Base-by-base conservation (phyloP, 2,329 filamentous ascomycete species). In the Xylaria sp. region DNA sequence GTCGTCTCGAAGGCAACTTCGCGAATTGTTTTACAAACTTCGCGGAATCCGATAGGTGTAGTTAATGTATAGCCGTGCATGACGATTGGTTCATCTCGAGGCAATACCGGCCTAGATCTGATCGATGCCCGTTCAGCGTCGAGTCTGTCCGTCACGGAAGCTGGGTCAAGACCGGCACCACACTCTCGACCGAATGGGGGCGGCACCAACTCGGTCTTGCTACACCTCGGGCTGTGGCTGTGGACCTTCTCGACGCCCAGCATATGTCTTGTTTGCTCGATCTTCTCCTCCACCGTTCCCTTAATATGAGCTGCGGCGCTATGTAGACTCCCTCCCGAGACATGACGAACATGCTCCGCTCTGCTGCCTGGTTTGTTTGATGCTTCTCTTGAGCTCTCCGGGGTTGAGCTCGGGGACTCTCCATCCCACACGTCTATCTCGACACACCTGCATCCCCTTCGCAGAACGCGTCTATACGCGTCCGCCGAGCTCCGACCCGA, bases 401-500 rank as follows among this genome's bases (percentile, higher is more conserved):
- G 60, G 19, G 60, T 71, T 17, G 76, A 70, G 57, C 67, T 63
- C 59, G 66, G 50, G 6, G 69, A 63, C 43, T 82, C 76, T 11
- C 91, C 90, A 71, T 97, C 90, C 90, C 92, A 96, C 2, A 97
- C 91, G 67, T 97, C 93, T 50, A 97, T 94, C 71, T 97, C 92
- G 43, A 97, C 91, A 67, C 92, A 97, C 57, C 92, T 86, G 67
- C 92, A 96, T 44, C 90, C 90, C 47, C 85, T 82, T 34, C 83
- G 78, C 11, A 97, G 83, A 11, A 89, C 88, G 82, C 90, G 64
- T 37, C 47, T 49, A 73, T 97, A 97, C 11, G 88, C 85, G 52
- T 92, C 86, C 0, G 88, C 85, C 22, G 88, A 91, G 55, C 90
- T 88, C 55, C 85, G 84, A 43, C 91, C 91, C 56, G 85, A 87